Base-by-base conservation (phyloP, 2,329 filamentous ascomycete species). In the Byssochlamys sp. region DNA sequence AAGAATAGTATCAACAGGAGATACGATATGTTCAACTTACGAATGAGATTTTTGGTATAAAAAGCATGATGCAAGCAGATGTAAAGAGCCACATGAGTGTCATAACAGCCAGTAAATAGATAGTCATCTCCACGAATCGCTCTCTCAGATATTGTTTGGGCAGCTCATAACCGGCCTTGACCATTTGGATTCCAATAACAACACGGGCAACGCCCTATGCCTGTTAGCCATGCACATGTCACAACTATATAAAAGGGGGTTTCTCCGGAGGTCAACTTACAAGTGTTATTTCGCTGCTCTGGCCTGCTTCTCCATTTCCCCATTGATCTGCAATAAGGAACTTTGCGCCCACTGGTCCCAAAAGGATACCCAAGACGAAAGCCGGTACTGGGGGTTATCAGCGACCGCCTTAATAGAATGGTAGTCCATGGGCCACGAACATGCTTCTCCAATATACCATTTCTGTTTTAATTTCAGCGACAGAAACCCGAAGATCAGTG, bases 161-260 rank as follows among this genome's bases (percentile, higher is more conserved):
- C 0, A 86, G 71, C 63, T 86, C 81, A 62, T 81, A 85, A 27
- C 83, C 84, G 1, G 81, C 82, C 58, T 85, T 85, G 35, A 85
- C 75, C n/a, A 85, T 75, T 62, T 86, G 83, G 1, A 85, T 76
- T 3, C 82, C 81, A 57, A 86, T 84, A 58, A 85, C 81, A 28
- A 86, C 73, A n/a, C 83, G 77, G 60, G 77, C 78, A 6, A 85
- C 63, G 11, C 78, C 79, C 67, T 77, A 19, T 24, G 6, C 5
- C 5, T 19, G 9, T 45, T 45, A 24, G 39, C n/a, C 19, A n/a
- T 14, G 4, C 3, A 49, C 6, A 1, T 26, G 62, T 52, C 65
- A 61, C 27, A 53, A 19, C 14, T 27, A n/a, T 26, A 45, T 27
- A 11, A 26, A n/a, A n/a, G 27, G 19, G 19, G 19, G 19, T 12